Base-by-base conservation (phyloP, 169 alveolate species). In the Hepatocystis sp. region DNA sequence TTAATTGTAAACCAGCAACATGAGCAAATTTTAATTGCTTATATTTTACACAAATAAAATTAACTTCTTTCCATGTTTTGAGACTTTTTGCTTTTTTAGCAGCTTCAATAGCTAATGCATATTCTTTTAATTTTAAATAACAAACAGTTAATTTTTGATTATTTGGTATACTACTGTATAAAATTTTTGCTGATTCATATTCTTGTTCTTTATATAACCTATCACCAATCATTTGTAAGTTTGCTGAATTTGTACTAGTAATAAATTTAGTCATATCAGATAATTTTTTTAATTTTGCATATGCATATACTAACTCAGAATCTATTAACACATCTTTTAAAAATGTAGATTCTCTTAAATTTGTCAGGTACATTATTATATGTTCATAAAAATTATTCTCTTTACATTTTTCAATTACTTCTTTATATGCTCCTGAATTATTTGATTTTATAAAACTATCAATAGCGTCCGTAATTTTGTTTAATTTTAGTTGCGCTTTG, bases 51-150 rank as follows among this genome's bases (percentile, higher is more conserved):
- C 99, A 97, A 28, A 98, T 97, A 64, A 96, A 95, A 90, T 96
- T 93, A 60, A 97, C 99, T 90, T 97, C 98, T 91, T 95, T 95
- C 95, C 94, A 91, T 15, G 91, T 71, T 95, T 97, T 98, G 21
- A 99, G 99, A 64, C 98, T 98, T 90, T 98, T 98, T 36, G 99
- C 99, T 91, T 97, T 98, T 94, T 97, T 95, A 21, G 99, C 99
- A 32, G 99, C 98, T 58, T 98, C 99, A 42, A 98, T 96, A 1
- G 99, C 99, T 71, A 95, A 96, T 49, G 96, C 92, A 90, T 95
- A 98, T 84, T 97, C 97, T 90, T 96, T 97, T 66, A 99, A 91
- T 53, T 96, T 95, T 30, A 98, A 98, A 84, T 94, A 93, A 85
- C 99, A 97, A 51, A 97, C 91, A 17, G 99, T 99, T 52, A 99